A percentile compares a stretch with the other conserved stretches of the same genome.
Conservation (phyloP, 2,329 filamentous ascomycete genomes). For the Fusarium algeriense region DNA sequence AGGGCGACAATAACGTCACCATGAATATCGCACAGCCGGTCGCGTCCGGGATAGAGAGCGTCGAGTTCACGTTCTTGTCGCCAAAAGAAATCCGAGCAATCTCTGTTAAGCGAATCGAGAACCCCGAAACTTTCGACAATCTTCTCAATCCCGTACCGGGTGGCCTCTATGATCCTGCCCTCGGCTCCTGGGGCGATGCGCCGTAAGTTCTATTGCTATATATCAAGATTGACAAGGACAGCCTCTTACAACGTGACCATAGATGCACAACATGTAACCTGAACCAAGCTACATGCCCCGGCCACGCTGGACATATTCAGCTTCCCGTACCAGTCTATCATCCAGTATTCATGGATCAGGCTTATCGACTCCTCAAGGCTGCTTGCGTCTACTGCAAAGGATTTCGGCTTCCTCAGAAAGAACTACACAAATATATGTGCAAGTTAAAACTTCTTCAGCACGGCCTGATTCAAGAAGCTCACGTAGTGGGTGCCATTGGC, state of each 20-base stretch:
- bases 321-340: conserved; percentile 95
- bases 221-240: neutral
- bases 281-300: conserved; percentile 83
- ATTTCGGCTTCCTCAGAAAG: conserved; percentile 81
- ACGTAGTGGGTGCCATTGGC: conserved; percentile 66
- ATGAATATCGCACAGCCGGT: conserved; percentile 86
- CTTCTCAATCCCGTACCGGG: conserved; percentile 90
- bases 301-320: conserved; percentile 95
- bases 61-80: conserved; percentile 90
- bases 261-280: conserved; percentile 95
- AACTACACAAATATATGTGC: conserved; percentile 83
- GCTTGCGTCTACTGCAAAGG: conserved; percentile 93
- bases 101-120: conserved; percentile 94
- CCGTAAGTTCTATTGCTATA: conserved; percentile 64
- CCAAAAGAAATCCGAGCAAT: conserved; percentile 86
- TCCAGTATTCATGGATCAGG: conserved; percentile 95
- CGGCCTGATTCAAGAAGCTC: conserved; percentile 79
- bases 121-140: conserved; percentile 93
- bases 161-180: conserved; percentile 90
- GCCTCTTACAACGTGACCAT: conserved; percentile 20
- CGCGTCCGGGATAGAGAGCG: conserved; percentile 83
- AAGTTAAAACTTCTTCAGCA: conserved; percentile 88
- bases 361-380: conserved; percentile 84
- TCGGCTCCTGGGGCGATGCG: conserved; percentile 90
- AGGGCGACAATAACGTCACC: conserved; percentile 43